Percentiles rank a stretch among this genome's conserved stretches.
phyloP scores from a whole-genome alignment of 2,329 filamentous ascomycete species.

The Microascus cirrosus region DNA sequence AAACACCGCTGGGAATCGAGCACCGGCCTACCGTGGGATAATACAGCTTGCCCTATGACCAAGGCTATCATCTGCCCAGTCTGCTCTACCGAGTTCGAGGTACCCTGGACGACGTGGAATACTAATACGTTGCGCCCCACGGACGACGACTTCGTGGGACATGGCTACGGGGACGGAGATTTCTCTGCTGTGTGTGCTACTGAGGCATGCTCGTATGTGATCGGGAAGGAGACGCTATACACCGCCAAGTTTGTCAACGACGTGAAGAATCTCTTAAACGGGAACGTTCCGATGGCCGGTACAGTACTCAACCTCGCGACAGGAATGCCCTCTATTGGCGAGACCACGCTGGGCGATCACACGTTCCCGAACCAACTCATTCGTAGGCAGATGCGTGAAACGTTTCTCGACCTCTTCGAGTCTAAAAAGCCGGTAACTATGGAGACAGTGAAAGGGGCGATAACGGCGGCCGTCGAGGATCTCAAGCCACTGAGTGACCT shows the following conservation, averaged over 20 bases:
- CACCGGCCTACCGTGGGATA: slow-evolving; percentile 48
- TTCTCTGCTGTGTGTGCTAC: slow-evolving; percentile 45
- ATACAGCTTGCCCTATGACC: slow-evolving; percentile 33
- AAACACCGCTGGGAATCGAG: slow-evolving; percentile 33
- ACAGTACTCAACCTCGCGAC: slow-evolving; percentile 45
- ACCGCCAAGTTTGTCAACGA: slow-evolving; percentile 52
- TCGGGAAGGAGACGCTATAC: slow-evolving; percentile 49
- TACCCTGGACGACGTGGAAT: slow-evolving; percentile 51
- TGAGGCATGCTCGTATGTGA: slow-evolving; percentile 28
- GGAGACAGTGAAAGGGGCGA: slow-evolving; percentile 33
- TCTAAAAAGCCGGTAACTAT: slow-evolving; percentile 29
- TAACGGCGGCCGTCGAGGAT: slow-evolving; percentile 33
- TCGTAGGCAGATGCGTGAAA: slow-evolving; percentile 27
- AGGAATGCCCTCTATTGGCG: slow-evolving; percentile 31
- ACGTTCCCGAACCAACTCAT: slow-evolving; percentile 50
- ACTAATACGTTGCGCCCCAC: slow-evolving; percentile 12
- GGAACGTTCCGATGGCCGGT: slow-evolving; percentile 50
- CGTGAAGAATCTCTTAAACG: slow-evolving; percentile 30
- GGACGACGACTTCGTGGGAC: slow-evolving; percentile 23
- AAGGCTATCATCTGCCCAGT: slow-evolving; percentile 46
- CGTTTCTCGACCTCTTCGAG: slow-evolving; percentile 27
- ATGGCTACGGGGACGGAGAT: slow-evolving; percentile 49
- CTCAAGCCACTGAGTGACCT: slow-evolving; percentile 36
- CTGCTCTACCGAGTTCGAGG: slow-evolving; percentile 29
- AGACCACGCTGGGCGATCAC: not conserved